Conservation (phyloP, 139 green algal species). For the Raphidocelis subcapitata region DNA sequence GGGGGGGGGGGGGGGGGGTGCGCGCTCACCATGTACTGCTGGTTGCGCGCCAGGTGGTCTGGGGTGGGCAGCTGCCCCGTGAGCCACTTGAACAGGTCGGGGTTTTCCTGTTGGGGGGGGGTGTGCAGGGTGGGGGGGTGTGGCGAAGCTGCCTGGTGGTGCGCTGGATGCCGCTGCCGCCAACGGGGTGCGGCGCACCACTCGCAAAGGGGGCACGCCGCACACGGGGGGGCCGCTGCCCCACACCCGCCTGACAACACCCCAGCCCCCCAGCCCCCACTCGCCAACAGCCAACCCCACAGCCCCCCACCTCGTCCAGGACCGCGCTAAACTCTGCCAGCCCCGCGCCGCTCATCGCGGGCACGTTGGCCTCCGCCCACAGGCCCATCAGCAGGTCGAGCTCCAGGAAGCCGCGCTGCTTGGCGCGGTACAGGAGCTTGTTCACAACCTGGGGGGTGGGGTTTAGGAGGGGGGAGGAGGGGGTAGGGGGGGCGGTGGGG, state of each 20-base stretch:
- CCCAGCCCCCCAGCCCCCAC: no score
- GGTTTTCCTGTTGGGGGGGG: constrained; percentile 64
- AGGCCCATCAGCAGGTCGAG: constrained; percentile 80
- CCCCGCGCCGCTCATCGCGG: constrained; percentile 35
- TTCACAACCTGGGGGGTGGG: constrained; percentile 45
- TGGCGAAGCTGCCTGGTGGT: no score
- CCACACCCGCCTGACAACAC: no score
- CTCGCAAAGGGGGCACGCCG: no score
- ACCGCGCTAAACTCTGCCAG: constrained; percentile 53
- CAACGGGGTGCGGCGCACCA: no score
- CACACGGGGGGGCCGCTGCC: no score
- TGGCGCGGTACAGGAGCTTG: constrained; percentile 74
- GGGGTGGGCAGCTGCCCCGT: constrained; percentile 63
- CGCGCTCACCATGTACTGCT: constrained; percentile 44
- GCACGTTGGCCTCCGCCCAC: constrained; percentile 74
- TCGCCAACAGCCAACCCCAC: no score
- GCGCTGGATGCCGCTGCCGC: no score
- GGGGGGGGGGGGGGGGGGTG: no score
- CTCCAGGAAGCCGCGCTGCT: constrained; percentile 84
- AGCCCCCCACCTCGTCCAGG: constrained; percentile 60
- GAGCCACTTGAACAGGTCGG: constrained; percentile 85
- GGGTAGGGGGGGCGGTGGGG: background rate
- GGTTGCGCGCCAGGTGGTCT: constrained; percentile 52
- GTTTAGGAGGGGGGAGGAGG: background rate
- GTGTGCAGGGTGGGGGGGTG: no score